phyloP scores from a whole-genome alignment of 441 rosid species.

The Syzygium syzygioides region DNA sequence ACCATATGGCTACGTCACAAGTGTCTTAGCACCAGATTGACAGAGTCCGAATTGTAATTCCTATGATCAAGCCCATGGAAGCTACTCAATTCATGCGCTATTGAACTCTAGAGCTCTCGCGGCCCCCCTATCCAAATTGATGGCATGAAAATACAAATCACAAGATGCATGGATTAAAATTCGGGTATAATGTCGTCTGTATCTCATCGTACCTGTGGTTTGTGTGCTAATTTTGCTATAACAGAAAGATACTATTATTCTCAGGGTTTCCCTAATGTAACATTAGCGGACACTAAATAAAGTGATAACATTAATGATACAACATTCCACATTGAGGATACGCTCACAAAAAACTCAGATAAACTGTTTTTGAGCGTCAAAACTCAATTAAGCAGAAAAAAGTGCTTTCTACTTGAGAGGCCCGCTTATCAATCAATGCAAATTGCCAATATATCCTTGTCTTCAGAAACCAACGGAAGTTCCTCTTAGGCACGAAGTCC shows the following conservation, averaged over 20 bases:
- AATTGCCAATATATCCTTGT: background rate
- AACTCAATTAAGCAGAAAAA: background rate
- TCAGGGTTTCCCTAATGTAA: background rate
- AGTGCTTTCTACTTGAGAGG: background rate
- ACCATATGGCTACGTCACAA: background rate
- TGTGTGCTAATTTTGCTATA: background rate
- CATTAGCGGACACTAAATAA: background rate
- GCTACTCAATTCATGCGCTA: background rate
- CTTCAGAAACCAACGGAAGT: background rate
- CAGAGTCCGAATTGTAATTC: background rate
- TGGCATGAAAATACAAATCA: background rate
- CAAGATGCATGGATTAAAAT: background rate
- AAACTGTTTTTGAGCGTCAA: background rate
- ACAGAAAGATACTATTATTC: background rate
- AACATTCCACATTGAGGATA: background rate
- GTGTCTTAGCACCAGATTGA: background rate
- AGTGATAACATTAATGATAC: background rate
- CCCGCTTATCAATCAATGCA: background rate
- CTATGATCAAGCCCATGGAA: background rate
- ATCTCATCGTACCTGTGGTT: background rate
- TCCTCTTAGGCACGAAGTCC: constrained; percentile 33
- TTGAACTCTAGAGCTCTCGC: background rate
- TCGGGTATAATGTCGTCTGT: background rate
- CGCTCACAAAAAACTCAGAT: background rate
- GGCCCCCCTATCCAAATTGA: background rate